Evolutionary conservation across 176 grass and related monocot species (phyloP), one percentile per base, ranked within the genome.

Genomic region (Themeda triandra): DNA sequence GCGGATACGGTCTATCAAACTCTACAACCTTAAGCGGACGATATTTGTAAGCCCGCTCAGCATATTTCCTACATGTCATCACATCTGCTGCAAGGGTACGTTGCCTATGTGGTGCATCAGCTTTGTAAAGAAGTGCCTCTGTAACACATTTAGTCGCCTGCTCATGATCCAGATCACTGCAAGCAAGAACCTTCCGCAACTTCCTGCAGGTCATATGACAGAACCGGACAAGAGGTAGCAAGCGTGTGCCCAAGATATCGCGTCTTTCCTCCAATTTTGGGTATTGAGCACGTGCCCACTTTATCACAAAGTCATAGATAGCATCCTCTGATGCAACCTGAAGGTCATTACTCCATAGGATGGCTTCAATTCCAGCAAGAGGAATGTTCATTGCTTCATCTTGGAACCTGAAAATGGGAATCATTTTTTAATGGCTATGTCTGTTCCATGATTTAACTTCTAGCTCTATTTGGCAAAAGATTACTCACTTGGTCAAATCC

Each of bases 271-370:
- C 95, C 83, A 83, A 65, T 71, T 89, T 94, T 24, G 90, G 86
- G 90, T 94, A 94, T 23, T 92, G 95, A 28, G 81, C 27, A 53
- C 92, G 88, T 41, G 86, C 86, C 95, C 95, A 97, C 79, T 97
- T 97, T 81, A 97, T 80, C 75, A 97, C 86, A 62, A 94, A 97
- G 53, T 97, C 95, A 30, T 92, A 97, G 81, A 97, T 87, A 23
- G 95, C 95, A 88, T 97, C 95, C 81, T 97, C 95, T 6, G 95
- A 97, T 63, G 95, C 95, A 14, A 97, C 95, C 70, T 97, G 95
- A 77, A 97, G 92, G 13, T 94, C 95, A 81, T 94, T 90, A 73
- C 92, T 91, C 51, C 84, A 94, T 40, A 97, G 66, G 33, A 97
- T 89, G 29, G 90, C 95, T 81, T 97, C 95, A 51, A 97, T 83